Base-by-base conservation (phyloP, 495 filamentous ascomycete species). In the Tricharina praecox region DNA sequence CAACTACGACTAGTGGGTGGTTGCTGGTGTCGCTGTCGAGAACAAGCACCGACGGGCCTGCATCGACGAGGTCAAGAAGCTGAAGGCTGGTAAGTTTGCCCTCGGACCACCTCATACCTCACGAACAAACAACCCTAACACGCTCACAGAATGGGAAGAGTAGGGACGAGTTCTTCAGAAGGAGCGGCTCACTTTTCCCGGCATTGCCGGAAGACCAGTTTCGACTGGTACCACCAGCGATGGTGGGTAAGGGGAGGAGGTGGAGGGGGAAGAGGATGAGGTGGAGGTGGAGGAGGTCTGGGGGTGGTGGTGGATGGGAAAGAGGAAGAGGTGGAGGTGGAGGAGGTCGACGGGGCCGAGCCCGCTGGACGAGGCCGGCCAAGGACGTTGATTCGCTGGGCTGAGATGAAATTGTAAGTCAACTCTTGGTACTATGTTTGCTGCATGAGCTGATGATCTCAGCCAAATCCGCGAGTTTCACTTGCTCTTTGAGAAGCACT, bases 381-480 rank as follows among this genome's bases (percentile, higher is more conserved):
- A 10, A 58, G 56, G 41, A 49, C 40, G 15, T 25, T 58, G 8
- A 43, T 58, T 21, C 49, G 42, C 26, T 39, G 23, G 21, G 53
- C 55, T 15, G 53, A 55, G n/a, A 39, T 45, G 16, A 41, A 39
- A 54, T 48, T 59, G 56, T 59, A 51, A 23, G 50, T 30, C 13
- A 13, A 7, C 10, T n/a, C 32, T 21, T 18, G 8, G 41, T 15
- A 18, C 3, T 19, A 2, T 23, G 4, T 38, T 24, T 38, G 21
- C 9, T 4, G 24, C 19, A 28, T 32, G 19, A 24, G 36, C 49
- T 18, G 43, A 16, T 11, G 3, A 49, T 19, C 32, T 30, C 24
- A 57, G 56, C 3, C 48, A 25, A 8, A 36, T 59, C 26, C 56
- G 56, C 13, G 56, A 59, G 45, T 59, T 59, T 23, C 43, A 58